A percentile compares a stretch with the other conserved stretches of the same genome.
These are phyloP conservation scores for Citrullus amarus DNA, from an alignment of 306 rosid species.

Conservation along the genomic window DNA sequence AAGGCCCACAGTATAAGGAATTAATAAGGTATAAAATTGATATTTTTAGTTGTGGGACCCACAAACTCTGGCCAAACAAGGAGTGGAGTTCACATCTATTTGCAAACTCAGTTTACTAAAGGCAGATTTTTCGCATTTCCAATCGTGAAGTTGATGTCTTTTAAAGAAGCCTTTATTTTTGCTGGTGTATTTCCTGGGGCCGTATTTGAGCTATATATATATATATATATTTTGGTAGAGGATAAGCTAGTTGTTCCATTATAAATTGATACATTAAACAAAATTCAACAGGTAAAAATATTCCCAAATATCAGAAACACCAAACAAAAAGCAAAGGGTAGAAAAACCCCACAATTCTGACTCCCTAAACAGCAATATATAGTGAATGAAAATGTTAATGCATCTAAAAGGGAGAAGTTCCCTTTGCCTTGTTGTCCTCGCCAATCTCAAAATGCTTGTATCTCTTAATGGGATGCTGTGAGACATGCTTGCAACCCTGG, in stretches of 20 bases:
- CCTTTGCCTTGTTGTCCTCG: constrained; percentile 33
- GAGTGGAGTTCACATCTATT: too few relatives aligned
- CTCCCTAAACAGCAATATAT: background rate
- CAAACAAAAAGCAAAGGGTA: background rate
- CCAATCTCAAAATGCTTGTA: constrained; percentile 36
- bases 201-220: too few relatives aligned
- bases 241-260: background rate
- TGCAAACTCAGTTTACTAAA: too few relatives aligned
- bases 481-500: constrained; percentile 38
- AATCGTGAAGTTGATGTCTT: too few relatives aligned
- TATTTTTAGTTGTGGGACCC: too few relatives aligned
- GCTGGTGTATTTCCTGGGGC: too few relatives aligned
- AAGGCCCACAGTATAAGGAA: too few relatives aligned
- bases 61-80: too few relatives aligned
- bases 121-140: too few relatives aligned
- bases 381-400: background rate
- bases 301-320: background rate
- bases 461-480: constrained; percentile 38
- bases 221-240: background rate
- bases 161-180: too few relatives aligned
- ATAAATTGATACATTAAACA: background rate
- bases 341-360: background rate
- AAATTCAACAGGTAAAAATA: background rate
- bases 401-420: constrained; percentile 25
- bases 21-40: too few relatives aligned